phyloP scores from a whole-genome alignment of 116 monocot genomes.

The Papilionanthe hybrid region DNA sequence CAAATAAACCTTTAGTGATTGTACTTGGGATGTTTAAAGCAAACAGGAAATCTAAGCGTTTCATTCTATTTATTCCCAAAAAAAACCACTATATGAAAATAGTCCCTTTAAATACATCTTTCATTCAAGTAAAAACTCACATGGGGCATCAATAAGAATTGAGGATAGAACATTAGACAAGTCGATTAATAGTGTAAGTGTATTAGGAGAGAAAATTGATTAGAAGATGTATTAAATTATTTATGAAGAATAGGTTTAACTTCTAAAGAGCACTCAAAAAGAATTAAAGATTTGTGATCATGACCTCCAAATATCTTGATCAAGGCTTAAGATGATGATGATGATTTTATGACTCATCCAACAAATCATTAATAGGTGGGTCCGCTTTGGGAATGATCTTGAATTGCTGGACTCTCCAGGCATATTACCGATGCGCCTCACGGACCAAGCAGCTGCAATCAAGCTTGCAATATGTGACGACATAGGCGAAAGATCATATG shows the following conservation, averaged over 20 bases:
- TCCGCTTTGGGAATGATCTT: conserved; percentile 85
- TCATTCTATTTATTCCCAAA: background rate
- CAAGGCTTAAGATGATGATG: background rate
- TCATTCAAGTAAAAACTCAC: background rate
- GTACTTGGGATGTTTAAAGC: no score
- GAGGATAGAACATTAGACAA: no score
- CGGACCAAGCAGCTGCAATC: conserved; percentile 83
- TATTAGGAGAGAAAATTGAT: no score
- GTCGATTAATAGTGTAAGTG: no score
- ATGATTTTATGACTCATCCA: background rate
- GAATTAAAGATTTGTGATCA: background rate
- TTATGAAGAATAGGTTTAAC: no score
- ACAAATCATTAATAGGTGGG: conserved; percentile 61
- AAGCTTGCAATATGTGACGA: conserved; percentile 98
- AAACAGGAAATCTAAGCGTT: background rate
- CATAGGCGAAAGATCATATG: conserved; percentile 95
- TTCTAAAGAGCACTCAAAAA: background rate
- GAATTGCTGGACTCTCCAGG: conserved; percentile 94
- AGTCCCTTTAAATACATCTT: background rate
- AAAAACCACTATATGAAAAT: background rate
- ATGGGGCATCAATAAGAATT: background rate
- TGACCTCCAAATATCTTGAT: background rate
- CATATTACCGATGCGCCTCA: conserved; percentile 90
- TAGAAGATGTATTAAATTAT: no score
- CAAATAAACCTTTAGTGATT: no score